Evolutionary conservation across 345 rosid genomes (phyloP), one percentile per base, ranked within the genome.

Genomic region (Eucalyptus curtisii): DNA sequence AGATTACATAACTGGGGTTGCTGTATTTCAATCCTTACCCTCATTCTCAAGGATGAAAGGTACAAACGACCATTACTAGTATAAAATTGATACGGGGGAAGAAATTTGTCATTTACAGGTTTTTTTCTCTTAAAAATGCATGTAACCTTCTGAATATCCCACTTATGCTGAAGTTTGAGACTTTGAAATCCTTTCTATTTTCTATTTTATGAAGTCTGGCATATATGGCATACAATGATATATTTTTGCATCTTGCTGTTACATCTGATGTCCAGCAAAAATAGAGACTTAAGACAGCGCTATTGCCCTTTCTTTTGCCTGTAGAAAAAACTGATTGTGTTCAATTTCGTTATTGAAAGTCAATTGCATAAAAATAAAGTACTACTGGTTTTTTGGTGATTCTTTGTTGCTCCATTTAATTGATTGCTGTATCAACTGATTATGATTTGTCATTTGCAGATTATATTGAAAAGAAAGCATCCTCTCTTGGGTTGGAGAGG

Each of bases 401-500:
- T 40, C 30, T 40, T 76, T 37, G 47, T 76, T 76, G 47, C 82
- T 76, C 47, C 82, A 40, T 71, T 71, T 71, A 71, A 37, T 76
- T 76, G 47, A 25, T 40, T 20, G 82, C 82, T 37, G 12, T 11
- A 76, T 64, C 30, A 76, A 76, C 82, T 49, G 66, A 59, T 33
- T 49, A 86, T 86, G 57, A 31, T 31, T 86, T 4, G 10, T 50
- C 40, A 86, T 87, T 53, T 92, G 91, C 93, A 97, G 99, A 97
- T 93, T 96, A 94, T 90, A 82, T 97, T 16, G 99, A 97, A 95
- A 97, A 96, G 95, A 96, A 94, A 91, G 98, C 99, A 10, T 93
- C 96, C 5, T 91, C 93, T 30, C 93, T 96, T 33, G 97, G 97
- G 89, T 91, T 97, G 88, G 93, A 95, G 49, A 95, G 86, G 96